phyloP scores from a whole-genome alignment of 148 eudicot genomes.

The Fallopia convolvulus region DNA sequence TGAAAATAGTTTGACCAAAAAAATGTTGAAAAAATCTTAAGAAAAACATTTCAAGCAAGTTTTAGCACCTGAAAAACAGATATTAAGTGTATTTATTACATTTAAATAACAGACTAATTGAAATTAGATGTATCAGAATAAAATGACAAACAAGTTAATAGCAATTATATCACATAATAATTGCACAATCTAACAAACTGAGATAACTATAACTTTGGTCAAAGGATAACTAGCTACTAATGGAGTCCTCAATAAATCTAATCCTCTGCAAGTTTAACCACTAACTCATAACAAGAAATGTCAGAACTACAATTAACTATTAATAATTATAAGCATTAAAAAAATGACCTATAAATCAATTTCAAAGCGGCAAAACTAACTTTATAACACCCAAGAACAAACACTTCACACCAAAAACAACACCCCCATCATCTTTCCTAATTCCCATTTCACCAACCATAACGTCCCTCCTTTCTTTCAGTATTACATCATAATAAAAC shows the following conservation, averaged over 20 bases:
- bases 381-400: neutral
- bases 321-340: neutral
- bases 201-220: neutral
- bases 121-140: neutral
- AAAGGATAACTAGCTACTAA: neutral
- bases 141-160: neutral
- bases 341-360: neutral
- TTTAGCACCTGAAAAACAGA: no score
- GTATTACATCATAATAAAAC: constrained; percentile 5
- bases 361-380: neutral
- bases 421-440: constrained; percentile 22
- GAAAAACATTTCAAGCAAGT: no score
- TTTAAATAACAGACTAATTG: no score
- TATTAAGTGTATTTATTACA: no score
- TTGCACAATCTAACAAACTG: neutral
- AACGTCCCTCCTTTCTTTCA: constrained; percentile 17
- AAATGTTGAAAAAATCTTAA: no score
- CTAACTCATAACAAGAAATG: neutral
- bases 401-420: constrained; percentile 34
- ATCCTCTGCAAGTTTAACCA: neutral
- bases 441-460: constrained; percentile 28
- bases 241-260: neutral
- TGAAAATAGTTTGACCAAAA: no score
- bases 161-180: neutral
- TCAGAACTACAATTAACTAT: neutral